Conservation (phyloP, 2,329 filamentous ascomycete genomes). For the Colletotrichum sp. region DNA sequence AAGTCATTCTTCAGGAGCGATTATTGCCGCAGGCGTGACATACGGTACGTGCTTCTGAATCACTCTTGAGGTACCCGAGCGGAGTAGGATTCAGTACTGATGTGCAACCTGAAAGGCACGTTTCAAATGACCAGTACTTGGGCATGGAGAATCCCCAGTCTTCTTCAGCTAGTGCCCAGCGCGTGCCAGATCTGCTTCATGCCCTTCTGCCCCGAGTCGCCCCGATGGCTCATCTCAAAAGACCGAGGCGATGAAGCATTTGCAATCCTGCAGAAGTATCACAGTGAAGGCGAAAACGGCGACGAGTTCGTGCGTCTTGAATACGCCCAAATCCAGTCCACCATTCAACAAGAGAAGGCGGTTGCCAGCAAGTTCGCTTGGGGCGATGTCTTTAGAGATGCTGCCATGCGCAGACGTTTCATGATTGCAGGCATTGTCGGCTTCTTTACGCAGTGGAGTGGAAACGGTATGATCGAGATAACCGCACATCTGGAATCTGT, state of each 20-base stretch:
- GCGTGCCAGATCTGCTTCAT: conserved; percentile 29
- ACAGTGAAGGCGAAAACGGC: conserved; percentile 54
- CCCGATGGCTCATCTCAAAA: conserved; percentile 35
- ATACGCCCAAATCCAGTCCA: conserved; percentile 60
- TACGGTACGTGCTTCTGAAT: not conserved
- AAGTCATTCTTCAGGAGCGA: not conserved
- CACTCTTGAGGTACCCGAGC: not conserved
- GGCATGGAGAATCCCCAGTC: conserved; percentile 14
- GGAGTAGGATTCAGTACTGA: not conserved
- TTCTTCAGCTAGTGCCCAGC: conserved; percentile 22
- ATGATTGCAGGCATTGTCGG: conserved; percentile 53
- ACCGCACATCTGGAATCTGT: not conserved
- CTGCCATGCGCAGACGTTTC: conserved; percentile 46
- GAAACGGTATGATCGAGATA: conserved; percentile 39
- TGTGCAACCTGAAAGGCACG: not conserved
- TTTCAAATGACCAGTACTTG: conserved; percentile 12
- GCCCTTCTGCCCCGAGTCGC: conserved; percentile 41
- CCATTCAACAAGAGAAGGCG: conserved; percentile 51
- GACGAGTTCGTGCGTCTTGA: conserved; percentile 60
- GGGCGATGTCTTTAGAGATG: conserved; percentile 35
- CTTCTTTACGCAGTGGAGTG: conserved; percentile 43
- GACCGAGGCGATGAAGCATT: conserved; percentile 37
- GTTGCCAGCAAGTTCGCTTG: conserved; percentile 49
- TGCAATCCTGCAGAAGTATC: conserved; percentile 42
- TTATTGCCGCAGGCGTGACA: conserved; percentile 5